phyloP scores from a whole-genome alignment of 148 eudicot genomes.

The Vaccinium myrtillus region DNA sequence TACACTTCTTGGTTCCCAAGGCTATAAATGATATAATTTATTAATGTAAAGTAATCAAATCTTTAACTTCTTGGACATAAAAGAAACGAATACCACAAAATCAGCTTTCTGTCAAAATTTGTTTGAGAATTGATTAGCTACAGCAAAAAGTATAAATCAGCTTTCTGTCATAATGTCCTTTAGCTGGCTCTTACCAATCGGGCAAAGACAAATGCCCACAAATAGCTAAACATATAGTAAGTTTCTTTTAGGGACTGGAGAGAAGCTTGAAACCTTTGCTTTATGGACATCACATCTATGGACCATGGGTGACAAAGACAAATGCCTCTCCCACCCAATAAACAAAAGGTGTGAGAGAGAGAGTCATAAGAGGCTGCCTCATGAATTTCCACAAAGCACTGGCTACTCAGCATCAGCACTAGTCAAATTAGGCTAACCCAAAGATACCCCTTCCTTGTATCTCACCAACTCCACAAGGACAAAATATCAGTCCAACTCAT shows the following conservation, averaged over 20 bases:
- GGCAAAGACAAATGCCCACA: not conserved
- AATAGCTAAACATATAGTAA: too few species aligned
- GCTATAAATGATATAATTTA: not conserved
- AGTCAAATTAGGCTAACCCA: not conserved
- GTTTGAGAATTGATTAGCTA: not conserved
- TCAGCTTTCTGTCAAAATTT: not conserved
- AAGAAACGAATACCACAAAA: not conserved
- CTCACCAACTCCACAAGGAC: not conserved
- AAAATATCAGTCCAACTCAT: not conserved
- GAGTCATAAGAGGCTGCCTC: not conserved
- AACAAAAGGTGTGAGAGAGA: not conserved
- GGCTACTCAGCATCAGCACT: not conserved
- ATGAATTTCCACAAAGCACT: not conserved
- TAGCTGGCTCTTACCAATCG: not conserved
- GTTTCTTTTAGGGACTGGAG: too few species aligned
- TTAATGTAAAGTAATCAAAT: not conserved
- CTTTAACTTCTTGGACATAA: not conserved
- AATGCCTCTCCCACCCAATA: not conserved
- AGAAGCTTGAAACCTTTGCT: not conserved
- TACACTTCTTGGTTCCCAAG: not conserved
- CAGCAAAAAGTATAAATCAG: not conserved
- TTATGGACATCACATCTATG: not conserved
- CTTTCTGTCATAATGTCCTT: not conserved
- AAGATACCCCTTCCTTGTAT: not conserved
- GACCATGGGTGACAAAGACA: not conserved